Conservation (phyloP, 2,329 filamentous ascomycete genomes). For the Metarhizium sp. region DNA sequence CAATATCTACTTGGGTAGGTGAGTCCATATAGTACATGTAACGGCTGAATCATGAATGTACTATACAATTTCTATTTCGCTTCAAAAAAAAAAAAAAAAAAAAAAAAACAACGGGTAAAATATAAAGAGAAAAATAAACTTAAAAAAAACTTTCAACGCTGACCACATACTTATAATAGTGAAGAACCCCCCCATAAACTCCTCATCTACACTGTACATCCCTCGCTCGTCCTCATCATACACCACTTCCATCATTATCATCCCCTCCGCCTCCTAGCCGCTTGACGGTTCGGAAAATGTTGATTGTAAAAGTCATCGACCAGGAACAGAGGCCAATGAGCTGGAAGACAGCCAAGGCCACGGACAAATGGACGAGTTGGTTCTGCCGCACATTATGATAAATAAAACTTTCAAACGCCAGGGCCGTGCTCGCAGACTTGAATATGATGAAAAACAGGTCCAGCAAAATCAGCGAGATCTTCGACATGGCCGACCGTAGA, state of each 20-base stretch:
- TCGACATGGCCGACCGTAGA: conserved; percentile 71
- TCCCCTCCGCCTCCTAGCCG: conserved; percentile 47
- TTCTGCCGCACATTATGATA: conserved; percentile 32
- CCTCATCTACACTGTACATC: background rate
- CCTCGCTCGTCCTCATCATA: background rate
- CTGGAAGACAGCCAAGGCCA: conserved; percentile 68
- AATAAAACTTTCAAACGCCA: conserved; percentile 81
- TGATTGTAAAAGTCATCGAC: conserved; percentile 83
- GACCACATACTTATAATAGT: too few species aligned
- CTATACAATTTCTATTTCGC: background rate
- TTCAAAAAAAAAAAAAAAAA: background rate
- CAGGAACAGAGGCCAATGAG: conserved; percentile 79
- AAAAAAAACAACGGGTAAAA: too few species aligned
- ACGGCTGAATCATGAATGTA: too few species aligned
- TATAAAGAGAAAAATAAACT: too few species aligned
- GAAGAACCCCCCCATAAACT: too few species aligned
- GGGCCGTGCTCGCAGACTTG: conserved; percentile 82
- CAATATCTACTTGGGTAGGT: too few species aligned
- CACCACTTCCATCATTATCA: conserved; percentile 2
- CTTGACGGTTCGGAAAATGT: conserved; percentile 62
- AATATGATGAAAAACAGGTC: conserved; percentile 97
- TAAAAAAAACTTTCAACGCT: too few species aligned
- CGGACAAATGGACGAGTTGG: conserved; percentile 44
- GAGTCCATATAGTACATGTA: too few species aligned
- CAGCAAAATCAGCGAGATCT: conserved; percentile 80